Evolutionary conservation across 768 basidiomycete species (phyloP).

Genomic region (Suillus fuscotomentosus): DNA sequence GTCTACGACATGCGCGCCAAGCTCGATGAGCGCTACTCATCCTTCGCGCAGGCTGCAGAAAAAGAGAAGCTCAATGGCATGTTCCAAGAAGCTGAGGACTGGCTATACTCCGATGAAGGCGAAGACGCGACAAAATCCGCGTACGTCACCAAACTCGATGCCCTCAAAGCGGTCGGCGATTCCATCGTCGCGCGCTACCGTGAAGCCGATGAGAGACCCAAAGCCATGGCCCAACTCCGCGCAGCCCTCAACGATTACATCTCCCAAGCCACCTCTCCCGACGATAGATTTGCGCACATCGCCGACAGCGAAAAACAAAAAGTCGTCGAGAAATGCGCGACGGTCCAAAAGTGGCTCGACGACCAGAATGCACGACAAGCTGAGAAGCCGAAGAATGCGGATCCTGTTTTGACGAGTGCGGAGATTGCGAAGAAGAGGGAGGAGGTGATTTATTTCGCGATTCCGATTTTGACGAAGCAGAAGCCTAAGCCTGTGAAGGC

Average conservation of each 20-base stretch:
- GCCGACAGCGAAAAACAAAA: conserved; percentile 83
- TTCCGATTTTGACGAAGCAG: conserved; percentile 86
- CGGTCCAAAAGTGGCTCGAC: conserved; percentile 92
- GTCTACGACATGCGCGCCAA: conserved; percentile 94
- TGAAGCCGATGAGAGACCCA: conserved; percentile 80
- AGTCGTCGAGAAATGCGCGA: conserved; percentile 88
- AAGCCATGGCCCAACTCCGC: conserved; percentile 71
- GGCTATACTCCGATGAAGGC: conserved; percentile 96
- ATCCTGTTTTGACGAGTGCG: conserved; percentile 75
- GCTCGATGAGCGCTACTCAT: conserved; percentile 83
- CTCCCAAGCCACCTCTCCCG: conserved; percentile 74
- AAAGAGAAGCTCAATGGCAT: conserved; percentile 72
- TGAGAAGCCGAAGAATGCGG: conserved; percentile 86
- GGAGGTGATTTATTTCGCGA: conserved; percentile 86
- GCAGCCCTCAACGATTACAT: conserved; percentile 89
- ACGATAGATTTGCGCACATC: conserved; percentile 90
- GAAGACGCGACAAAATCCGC: conserved; percentile 95
- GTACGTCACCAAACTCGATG: conserved; percentile 83
- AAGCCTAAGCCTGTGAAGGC: conserved; percentile 84
- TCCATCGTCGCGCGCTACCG: conserved; percentile 81
- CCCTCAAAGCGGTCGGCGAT: conserved; percentile 83
- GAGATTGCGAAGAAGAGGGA: conserved; percentile 92
- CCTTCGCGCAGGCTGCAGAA: conserved; percentile 73
- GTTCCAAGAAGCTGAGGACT: conserved; percentile 84
- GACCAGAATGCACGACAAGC: conserved; percentile 86